These are phyloP conservation scores for Globisporangium barbulae DNA, from an alignment of 352 stramenopile genomes.

Conservation along the genomic window DNA sequence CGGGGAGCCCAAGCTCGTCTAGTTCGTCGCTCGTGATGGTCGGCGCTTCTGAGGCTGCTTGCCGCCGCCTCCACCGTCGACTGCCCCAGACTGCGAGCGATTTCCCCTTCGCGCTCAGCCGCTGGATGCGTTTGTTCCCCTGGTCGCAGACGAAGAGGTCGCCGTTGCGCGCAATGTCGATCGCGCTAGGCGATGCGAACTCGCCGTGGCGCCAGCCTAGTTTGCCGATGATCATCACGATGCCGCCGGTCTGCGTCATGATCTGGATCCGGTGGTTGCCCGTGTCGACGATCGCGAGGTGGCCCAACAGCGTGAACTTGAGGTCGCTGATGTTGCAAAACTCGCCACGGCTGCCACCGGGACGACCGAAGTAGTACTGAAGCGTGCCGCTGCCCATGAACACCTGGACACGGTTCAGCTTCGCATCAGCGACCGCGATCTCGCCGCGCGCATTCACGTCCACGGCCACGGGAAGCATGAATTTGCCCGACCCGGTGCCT, in stretches of 20 bases:
- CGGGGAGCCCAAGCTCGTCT: constrained; percentile 13
- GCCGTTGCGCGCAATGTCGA: constrained; percentile 36
- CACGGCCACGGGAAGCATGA: constrained; percentile 43
- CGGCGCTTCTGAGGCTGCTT: not conserved
- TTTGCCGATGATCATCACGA: constrained; percentile 36
- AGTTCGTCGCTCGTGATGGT: not conserved
- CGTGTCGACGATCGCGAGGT: constrained; percentile 47
- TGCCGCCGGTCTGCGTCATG: constrained; percentile 37
- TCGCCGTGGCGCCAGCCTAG: constrained; percentile 30
- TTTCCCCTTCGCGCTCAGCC: constrained; percentile 40
- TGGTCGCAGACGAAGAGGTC: constrained; percentile 60
- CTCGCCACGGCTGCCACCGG: constrained; percentile 36
- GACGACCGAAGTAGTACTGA: constrained; percentile 43
- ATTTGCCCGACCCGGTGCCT: constrained; percentile 41
- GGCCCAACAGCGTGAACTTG: constrained; percentile 47
- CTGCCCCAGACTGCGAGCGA: constrained; percentile 44
- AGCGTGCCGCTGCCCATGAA: constrained; percentile 51
- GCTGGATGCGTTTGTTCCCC: constrained; percentile 60
- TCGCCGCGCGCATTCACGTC: constrained; percentile 49
- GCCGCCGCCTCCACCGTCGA: constrained; percentile 12
- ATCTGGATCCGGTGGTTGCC: constrained; percentile 61
- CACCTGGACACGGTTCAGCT: constrained; percentile 50
- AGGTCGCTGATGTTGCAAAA: constrained; percentile 48
- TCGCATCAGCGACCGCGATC: constrained; percentile 54
- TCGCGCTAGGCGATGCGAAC: constrained; percentile 32